Conservation (phyloP, 495 filamentous ascomycete genomes). For the Penicillium daleae region DNA sequence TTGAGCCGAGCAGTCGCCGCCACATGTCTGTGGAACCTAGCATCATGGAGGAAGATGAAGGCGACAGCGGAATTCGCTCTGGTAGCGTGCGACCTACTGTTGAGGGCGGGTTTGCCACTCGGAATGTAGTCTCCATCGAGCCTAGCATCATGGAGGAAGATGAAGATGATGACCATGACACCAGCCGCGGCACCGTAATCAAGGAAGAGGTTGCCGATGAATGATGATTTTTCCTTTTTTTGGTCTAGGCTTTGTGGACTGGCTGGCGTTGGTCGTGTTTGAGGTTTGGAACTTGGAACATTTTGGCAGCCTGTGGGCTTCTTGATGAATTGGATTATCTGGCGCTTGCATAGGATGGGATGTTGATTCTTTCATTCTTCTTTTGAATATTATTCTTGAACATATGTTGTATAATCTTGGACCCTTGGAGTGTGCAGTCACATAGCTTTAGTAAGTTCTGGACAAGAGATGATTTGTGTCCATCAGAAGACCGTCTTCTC, state of each 20-base stretch:
- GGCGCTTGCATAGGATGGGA: conserved; percentile 19
- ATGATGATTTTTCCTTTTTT: conserved; percentile 30
- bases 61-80: conserved; percentile 27
- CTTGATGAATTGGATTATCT: not conserved
- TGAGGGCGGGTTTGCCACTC: conserved; percentile 21
- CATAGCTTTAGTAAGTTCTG: too few species aligned
- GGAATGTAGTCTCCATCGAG: conserved; percentile 30
- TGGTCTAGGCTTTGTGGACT: conserved; percentile 24
- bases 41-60: conserved; percentile 56
- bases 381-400: not conserved
- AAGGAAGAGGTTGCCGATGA: conserved; percentile 53
- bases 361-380: conserved; percentile 1
- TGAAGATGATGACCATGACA: conserved; percentile 58
- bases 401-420: not conserved
- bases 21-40: conserved; percentile 48
- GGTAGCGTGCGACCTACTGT: conserved; percentile 27
- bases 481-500: too few species aligned
- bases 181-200: conserved; percentile 51
- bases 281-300: not conserved
- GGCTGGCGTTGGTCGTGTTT: conserved; percentile 25
- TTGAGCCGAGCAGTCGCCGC: conserved; percentile 40
- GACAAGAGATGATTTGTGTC: too few species aligned
- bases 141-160: conserved; percentile 50
- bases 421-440: too few species aligned
- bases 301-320: not conserved